Evolutionary conservation across 2,329 filamentous ascomycete species (phyloP), one percentile per base, ranked within the genome.

Genomic region (Verruconis gallopava): DNA sequence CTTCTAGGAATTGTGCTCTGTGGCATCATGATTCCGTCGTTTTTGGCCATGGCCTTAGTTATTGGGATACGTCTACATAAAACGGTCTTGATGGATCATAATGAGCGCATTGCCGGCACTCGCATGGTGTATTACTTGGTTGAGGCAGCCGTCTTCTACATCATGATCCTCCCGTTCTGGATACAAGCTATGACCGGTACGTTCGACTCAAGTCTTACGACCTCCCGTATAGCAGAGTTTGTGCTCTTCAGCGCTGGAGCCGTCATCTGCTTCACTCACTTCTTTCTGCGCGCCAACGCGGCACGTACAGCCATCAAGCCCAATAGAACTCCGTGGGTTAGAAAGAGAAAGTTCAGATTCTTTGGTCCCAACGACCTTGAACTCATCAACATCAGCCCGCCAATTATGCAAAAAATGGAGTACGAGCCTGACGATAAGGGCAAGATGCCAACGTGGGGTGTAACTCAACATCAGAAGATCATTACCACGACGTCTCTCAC

Each of bases 91-190:
- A 66, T 81, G 39, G 73, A 77, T 30, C 62, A 68, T 15, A 65
- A 69, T 13, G 75, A 82, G 55, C 65, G 79, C 37, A 68, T 76
- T 44, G 67, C 73, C 22, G 78, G 79, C 3, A 81, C 78, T 4
- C 68, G 75, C 46, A 81, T 82, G 75, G 73, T 80, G 9, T 83
- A 79, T 54, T 82, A 79, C 53, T 62, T 81, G 47, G 57, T 68
- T 2, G 55, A 79, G 40, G 73, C 68, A 13, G 61, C 75, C 42
- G 56, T 60, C 72, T 38, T 75, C 68, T 42, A 74, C 69, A 54
- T 63, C 46, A 63, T 79, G 43, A 65, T 79, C 13, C 74, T 80
- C 1, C 81, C 75, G 47, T 82, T 82, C 55, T 71, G 69, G 48
- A 68, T 68, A 11, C 59, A 79, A 15, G 65, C 69, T 4, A 69